These are phyloP conservation scores for Platanus orientalis DNA, from an alignment of 164 flowering plant species.

Conservation along the genomic window DNA sequence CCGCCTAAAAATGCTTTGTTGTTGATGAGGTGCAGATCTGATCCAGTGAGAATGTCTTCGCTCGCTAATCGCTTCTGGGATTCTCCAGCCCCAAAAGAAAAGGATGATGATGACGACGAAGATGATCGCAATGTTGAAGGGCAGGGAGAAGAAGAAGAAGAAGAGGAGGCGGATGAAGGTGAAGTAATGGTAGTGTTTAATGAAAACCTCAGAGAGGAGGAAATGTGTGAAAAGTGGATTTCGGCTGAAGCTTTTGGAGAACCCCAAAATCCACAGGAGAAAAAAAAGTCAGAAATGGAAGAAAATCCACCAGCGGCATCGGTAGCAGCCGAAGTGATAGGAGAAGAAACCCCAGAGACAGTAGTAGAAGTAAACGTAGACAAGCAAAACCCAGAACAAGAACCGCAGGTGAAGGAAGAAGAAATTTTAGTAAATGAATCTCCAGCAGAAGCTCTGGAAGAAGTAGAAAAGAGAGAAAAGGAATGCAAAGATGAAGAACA, in stretches of 20 bases:
- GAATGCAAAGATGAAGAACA: constrained; percentile 7
- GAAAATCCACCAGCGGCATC: constrained; percentile 3
- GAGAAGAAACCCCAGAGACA: constrained; percentile 9
- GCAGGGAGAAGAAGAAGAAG: constrained; percentile 6
- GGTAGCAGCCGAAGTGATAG: constrained; percentile 10
- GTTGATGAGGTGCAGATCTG: constrained; percentile 95
- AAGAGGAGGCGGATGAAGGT: not conserved
- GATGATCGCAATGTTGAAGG: not conserved
- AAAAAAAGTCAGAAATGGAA: constrained; percentile 3
- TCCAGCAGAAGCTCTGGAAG: constrained; percentile 14
- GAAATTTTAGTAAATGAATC: constrained; percentile 1
- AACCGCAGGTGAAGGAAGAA: constrained; percentile 5
- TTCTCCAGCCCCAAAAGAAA: constrained; percentile 27
- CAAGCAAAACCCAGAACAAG: constrained; percentile 5
- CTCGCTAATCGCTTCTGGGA: constrained; percentile 72
- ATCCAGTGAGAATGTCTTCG: constrained; percentile 69
- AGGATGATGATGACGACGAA: constrained; percentile 15
- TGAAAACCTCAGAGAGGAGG: constrained; percentile 8
- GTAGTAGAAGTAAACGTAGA: constrained; percentile 6
- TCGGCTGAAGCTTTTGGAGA: constrained; percentile 11
- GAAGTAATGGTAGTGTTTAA: not conserved
- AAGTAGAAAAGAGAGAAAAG: constrained; percentile 16
- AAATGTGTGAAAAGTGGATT: constrained; percentile 11
- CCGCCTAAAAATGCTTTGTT: constrained; percentile 90
- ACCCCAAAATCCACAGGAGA: constrained; percentile 5